Base-by-base conservation (phyloP, 306 rosid genomes). In the Quercus wislizeni region DNA sequence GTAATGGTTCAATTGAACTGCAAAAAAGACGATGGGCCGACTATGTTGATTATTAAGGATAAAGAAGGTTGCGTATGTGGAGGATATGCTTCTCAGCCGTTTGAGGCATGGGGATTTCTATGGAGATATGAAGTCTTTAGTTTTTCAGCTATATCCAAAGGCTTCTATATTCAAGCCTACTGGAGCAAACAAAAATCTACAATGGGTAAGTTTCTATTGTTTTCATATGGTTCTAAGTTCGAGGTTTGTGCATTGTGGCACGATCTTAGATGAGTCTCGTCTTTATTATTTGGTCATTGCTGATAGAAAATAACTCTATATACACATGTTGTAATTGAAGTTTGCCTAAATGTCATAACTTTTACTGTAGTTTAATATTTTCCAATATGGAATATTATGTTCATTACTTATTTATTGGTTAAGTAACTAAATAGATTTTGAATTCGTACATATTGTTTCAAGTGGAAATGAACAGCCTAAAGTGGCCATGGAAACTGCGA, bases 61-160 rank as follows among this genome's bases (percentile, higher is more conserved):
- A 86, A 80, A 81, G 92, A 92, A 18, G 97, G 97, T 57, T 84
- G 74, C 79, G 62, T 94, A 71, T 94, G 91, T 65, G 97, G 97
- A 85, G 99, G 96, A 55, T 91, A 91, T 83, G 97, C 95, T 80
- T 94, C 99, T 75, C 97, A 92, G 78, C 85, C 88, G 19, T 94
- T 97, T 97, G 97, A 88, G 82, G 85, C 99, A 91, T 77, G 92
- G 97, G 58, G 97, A 87, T 69, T 95, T 92, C 85, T 95, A 85
- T 68, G 99, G 99, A 46, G 97, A 95, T 78, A 72, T 95, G 94
- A 95, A 92, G 79, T 83, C 89, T 58, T 95, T 82, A 81, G 83
- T 95, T 57, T 90, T 92, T 79, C 97, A 90, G 85, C 86, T 95
- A 41, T 83, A 87, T 84, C 99, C 99, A 1, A 86, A 79, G 84